Conservation (phyloP, 306 rosid genomes). For the Cotoneaster glaucophyllus region DNA sequence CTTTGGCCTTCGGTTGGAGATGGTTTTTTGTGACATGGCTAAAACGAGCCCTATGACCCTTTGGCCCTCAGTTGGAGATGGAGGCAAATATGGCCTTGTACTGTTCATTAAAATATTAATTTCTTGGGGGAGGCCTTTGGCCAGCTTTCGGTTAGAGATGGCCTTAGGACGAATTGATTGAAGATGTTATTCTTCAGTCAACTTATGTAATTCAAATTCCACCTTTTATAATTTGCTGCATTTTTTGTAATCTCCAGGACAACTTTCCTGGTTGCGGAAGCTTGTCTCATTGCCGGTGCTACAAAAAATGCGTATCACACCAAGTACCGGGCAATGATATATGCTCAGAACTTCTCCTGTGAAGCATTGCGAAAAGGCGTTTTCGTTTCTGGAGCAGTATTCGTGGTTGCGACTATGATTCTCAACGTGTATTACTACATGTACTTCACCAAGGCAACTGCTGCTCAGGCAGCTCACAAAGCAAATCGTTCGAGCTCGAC, state of each 20-base stretch:
- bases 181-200: neutral
- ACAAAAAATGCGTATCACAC: slow-evolving; percentile 90
- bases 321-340: slow-evolving; percentile 63
- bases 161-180: neutral
- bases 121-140: too few relatives aligned
- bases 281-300: slow-evolving; percentile 90
- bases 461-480: slow-evolving; percentile 50
- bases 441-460: slow-evolving; percentile 84
- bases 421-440: slow-evolving; percentile 81
- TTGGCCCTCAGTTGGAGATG: too few relatives aligned
- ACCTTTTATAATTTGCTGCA: neutral
- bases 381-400: slow-evolving; percentile 79
- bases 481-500: slow-evolving; percentile 62
- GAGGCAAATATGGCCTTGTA: too few relatives aligned
- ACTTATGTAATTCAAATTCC: neutral
- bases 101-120: too few relatives aligned
- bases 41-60: too few relatives aligned
- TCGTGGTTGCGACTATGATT: slow-evolving; percentile 82
- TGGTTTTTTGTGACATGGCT: too few relatives aligned
- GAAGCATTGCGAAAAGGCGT: slow-evolving; percentile 83
- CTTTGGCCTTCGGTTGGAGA: too few relatives aligned
- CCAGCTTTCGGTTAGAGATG: too few relatives aligned
- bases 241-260: slow-evolving; percentile 33
- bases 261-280: slow-evolving; percentile 76
- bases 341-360: slow-evolving; percentile 79